phyloP scores from a whole-genome alignment of 2,329 filamentous ascomycete genomes.

The Botryotinia calthae region DNA sequence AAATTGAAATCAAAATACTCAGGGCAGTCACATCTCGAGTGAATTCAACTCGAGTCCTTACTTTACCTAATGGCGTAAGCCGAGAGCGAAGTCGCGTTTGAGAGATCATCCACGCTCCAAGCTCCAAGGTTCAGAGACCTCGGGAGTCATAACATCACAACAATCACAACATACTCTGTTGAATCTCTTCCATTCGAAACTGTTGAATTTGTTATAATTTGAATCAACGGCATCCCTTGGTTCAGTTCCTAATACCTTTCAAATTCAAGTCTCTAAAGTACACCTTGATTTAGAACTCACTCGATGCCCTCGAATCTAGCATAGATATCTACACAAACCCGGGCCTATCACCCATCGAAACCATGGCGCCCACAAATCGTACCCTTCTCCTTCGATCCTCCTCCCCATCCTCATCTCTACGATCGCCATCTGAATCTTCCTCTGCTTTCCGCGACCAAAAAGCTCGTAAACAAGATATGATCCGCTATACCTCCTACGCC shows the following conservation, averaged over 20 bases:
- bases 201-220: background rate
- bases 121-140: background rate
- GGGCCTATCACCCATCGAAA: background rate
- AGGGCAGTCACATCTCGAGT: background rate
- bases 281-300: background rate
- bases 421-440: conserved; percentile 2
- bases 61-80: conserved; percentile 12
- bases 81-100: conserved; percentile 7
- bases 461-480: conserved; percentile 29
- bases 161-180: background rate
- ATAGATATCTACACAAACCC: conserved; percentile 1
- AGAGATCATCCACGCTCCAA: conserved; percentile 2
- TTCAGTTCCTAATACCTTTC: background rate
- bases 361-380: conserved; percentile 15
- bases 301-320: conserved; percentile 1
- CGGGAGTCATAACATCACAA: background rate
- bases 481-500: conserved; percentile 49
- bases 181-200: background rate
- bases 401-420: conserved; percentile 8
- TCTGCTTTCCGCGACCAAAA: conserved; percentile 8
- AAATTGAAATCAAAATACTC: background rate
- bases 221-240: background rate
- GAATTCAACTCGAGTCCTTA: background rate
- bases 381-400: conserved; percentile 16
- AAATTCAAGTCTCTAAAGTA: background rate